A percentile compares a stretch with the other conserved stretches of the same genome.
These are phyloP conservation scores for Agaricus sinodeliciosus DNA, from an alignment of 768 basidiomycete species.

Conservation along the genomic window DNA sequence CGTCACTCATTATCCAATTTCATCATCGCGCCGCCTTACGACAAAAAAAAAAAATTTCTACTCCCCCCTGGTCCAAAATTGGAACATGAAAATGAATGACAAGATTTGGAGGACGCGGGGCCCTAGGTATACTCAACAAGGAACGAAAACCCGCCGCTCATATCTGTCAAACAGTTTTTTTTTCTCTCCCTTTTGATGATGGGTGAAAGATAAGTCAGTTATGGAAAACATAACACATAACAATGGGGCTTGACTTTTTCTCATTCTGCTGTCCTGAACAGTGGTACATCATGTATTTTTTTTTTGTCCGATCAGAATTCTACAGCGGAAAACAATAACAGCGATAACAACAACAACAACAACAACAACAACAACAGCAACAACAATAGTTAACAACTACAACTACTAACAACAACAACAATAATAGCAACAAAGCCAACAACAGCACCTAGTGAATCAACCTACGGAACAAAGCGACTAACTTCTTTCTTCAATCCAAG, in stretches of 20 bases:
- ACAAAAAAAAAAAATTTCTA: no score
- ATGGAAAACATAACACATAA: not conserved
- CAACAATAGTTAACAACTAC: conserved; percentile 3
- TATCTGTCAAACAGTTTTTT: not conserved
- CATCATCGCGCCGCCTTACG: no score
- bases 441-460: not conserved
- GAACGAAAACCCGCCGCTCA: not conserved
- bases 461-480: no score
- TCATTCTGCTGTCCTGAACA: not conserved
- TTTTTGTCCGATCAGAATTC: conserved; percentile 34
- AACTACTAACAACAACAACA: conserved; percentile 6
- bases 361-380: conserved; percentile 10
- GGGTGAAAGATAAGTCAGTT: not conserved
- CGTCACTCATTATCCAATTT: no score
- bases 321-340: conserved; percentile 23
- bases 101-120: no score
- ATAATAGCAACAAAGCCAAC: conserved; percentile 10
- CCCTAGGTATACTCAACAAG: no score
- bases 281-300: conserved; percentile 12
- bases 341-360: conserved; percentile 9
- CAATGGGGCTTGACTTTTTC: not conserved
- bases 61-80: no score
- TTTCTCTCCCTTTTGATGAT: not conserved
- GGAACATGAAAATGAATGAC: no score
- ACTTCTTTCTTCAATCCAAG: no score